A percentile compares a stretch with the other conserved stretches of the same genome.
Evolutionary conservation across 345 rosid genomes (phyloP).

Genomic region (Pseudoturritis turrita): DNA sequence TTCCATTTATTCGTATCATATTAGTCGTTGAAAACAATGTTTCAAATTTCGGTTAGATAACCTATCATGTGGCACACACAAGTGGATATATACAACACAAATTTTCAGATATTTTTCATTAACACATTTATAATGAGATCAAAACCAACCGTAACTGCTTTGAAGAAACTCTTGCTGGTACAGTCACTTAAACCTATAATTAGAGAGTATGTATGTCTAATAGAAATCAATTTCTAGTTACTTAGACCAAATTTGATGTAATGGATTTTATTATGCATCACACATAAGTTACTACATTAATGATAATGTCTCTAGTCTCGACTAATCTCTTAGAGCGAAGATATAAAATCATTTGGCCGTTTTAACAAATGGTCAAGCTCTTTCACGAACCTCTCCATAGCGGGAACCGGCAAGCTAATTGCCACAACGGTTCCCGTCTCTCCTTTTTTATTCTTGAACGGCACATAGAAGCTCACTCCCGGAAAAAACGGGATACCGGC

Average conservation of each 20-base stretch:
- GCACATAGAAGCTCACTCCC: slow-evolving; percentile 42
- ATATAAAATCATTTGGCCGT: no score
- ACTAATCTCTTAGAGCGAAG: neutral
- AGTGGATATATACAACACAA: neutral
- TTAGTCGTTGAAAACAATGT: neutral
- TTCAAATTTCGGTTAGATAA: neutral
- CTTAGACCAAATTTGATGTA: no score
- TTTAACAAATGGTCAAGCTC: neutral
- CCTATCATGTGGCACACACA: neutral
- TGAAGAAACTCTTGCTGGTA: no score
- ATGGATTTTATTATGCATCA: no score
- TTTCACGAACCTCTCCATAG: slow-evolving; percentile 32
- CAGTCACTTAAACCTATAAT: no score
- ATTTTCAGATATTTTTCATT: neutral
- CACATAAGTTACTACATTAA: neutral
- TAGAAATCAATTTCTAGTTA: no score
- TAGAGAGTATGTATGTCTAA: no score
- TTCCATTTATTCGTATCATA: neutral
- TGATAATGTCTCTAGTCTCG: neutral
- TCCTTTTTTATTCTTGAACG: slow-evolving; percentile 36
- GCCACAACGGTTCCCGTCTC: slow-evolving; percentile 29
- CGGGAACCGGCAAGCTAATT: slow-evolving; percentile 22
- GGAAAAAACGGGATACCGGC: slow-evolving; percentile 38
- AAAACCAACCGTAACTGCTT: no score
- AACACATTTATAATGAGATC: no score